Conservation (phyloP, 2,329 filamentous ascomycete species). For the Talaromyces sp. region DNA sequence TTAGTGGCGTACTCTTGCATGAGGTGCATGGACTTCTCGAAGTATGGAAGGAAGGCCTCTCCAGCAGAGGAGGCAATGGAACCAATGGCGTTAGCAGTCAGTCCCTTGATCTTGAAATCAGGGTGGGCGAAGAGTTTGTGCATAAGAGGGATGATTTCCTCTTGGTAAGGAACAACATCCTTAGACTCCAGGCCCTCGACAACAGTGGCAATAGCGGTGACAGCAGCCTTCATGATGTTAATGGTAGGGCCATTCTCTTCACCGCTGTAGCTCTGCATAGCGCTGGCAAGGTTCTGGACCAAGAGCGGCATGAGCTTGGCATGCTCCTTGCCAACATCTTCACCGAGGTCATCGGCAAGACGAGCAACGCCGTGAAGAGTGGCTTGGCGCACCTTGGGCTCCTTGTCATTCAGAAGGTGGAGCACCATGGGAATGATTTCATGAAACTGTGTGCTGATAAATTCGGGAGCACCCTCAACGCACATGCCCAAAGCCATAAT, state of each 20-base stretch:
- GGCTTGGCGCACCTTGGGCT: conserved; percentile 77
- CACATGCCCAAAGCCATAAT: conserved; percentile 89
- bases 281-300: conserved; percentile 81
- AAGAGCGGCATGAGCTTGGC: conserved; percentile 76
- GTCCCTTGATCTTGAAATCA: conserved; percentile 83
- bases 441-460: conserved; percentile 87
- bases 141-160: conserved; percentile 76
- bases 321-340: conserved; percentile 83
- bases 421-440: conserved; percentile 81
- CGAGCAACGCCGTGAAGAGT: conserved; percentile 82
- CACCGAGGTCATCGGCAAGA: conserved; percentile 85
- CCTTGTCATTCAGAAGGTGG: conserved; percentile 74
- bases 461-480: conserved; percentile 94
- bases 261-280: conserved; percentile 61
- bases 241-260: conserved; percentile 67
- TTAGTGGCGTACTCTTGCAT: conserved; percentile 76
- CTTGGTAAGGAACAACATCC: conserved; percentile 74
- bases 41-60: conserved; percentile 81
- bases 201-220: conserved; percentile 84
- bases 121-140: conserved; percentile 76
- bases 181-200: conserved; percentile 72
- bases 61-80: conserved; percentile 84
- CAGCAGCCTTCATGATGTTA: conserved; percentile 82
- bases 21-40: conserved; percentile 83
- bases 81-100: conserved; percentile 81